Base-by-base conservation (phyloP, 495 filamentous ascomycete species). In the Pseudotulostoma volvatum region DNA sequence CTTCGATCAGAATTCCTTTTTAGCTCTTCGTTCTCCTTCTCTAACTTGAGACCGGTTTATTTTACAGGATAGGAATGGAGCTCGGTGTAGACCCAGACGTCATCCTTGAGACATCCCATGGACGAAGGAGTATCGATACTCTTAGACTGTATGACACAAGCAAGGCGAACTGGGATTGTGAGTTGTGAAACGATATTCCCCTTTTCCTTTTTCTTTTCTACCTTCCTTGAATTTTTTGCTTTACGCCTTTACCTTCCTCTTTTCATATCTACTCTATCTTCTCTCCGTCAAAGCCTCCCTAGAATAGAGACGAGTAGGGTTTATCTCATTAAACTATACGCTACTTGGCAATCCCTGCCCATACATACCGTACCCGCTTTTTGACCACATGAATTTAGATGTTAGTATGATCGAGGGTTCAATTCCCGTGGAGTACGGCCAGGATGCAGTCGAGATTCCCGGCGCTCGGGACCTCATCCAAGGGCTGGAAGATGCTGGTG, bases 161-260 rank as follows among this genome's bases (percentile, higher is more conserved):
- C 44, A 81, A 81, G 52, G 90, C 90, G 25, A 94, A 79, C 48
- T 84, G 79, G 84, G 86, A 93, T 38, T 93, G 82, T 88, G 57
- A 55, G 83, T 74, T 20, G 8, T n/a, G n/a, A n/a, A n/a, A n/a
- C n/a, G n/a, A n/a, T n/a, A n/a, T n/a, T n/a, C n/a, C n/a, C n/a
- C n/a, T n/a, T n/a, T n/a, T n/a, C n/a, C n/a, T n/a, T n/a, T n/a
- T n/a, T n/a, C n/a, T n/a, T n/a, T n/a, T n/a, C n/a, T n/a, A n/a
- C n/a, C n/a, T n/a, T n/a, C n/a, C n/a, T n/a, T n/a, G n/a, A n/a
- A n/a, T n/a, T n/a, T n/a, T n/a, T n/a, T n/a, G n/a, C n/a, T n/a
- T n/a, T n/a, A n/a, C n/a, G n/a, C n/a, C n/a, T n/a, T n/a, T n/a
- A n/a, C n/a, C n/a, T n/a, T n/a, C n/a, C n/a, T n/a, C n/a, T n/a